Evolutionary conservation across 768 basidiomycete species (phyloP), one percentile per base, ranked within the genome.

Genomic region (Lactarius tabidus): DNA sequence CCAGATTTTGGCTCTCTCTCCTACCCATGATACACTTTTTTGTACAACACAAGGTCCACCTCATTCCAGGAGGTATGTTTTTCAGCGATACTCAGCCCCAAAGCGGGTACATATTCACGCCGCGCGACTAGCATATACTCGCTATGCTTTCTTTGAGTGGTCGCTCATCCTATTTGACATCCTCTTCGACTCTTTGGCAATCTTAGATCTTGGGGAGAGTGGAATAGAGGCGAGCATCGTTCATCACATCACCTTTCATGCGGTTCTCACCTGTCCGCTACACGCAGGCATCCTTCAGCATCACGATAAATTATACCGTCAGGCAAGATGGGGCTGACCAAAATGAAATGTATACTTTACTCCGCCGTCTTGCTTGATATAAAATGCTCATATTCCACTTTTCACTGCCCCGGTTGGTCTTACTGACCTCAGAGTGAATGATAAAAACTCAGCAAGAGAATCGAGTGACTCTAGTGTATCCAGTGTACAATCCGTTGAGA

Each of bases 121-220:
- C 60, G 54, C 1, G n/a, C 33, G 38, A 48, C 56, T 70, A 92
- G 93, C 94, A 14, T 96, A 96, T 75, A 94, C 91, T 3, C 77
- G 77, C 51, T 96, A 95, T 71, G 85, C 88, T 53, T 88, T 95
- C 75, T 90, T 91, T 70, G 94, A 96, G 76, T 96, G 94, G 94
- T 79, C 79, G 9, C 83, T 93, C 56, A 91, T 93, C 62, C 72
- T 88, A 59, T 78, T 88, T 53, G 91, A 93, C 64, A 78, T 93
- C 29, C 63, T 84, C 17, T 93, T 85, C 69, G 91, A 93, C 72
- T 85, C 90, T 0, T 74, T 88, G n/a, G 71, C 83, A 1, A 84
- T 80, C 62, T 75, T 79, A 33, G 90, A 91, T 69, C 84, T 91
- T 66, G 75, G 73, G 53, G 78, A 81, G 45, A 77, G 79, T 6